Base-by-base conservation (phyloP, 176 grass and related monocot genomes). In the Phyllostachys edulis region DNA sequence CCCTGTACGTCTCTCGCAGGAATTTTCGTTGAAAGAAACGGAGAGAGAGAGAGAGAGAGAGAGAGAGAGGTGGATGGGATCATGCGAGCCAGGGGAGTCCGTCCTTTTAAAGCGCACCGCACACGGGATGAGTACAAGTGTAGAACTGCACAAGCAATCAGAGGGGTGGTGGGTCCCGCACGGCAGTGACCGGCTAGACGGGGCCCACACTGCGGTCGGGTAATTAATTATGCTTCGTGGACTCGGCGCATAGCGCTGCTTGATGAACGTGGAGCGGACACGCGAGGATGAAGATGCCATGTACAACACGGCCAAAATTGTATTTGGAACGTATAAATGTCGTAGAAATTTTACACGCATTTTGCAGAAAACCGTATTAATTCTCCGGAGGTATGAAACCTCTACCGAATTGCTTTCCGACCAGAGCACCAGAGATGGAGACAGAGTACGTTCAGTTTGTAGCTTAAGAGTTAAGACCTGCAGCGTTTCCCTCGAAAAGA, bases 51-150 rank as follows among this genome's bases (percentile, higher is more conserved):
- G 52, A 27, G 75, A 14, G 52, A 27, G 75, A 21, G n/a, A 32
- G n/a, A 27, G 62, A 10, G 9, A 15, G 77, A 29, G 15, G 50
- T 34, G 37, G 52, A 5, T 38, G 51, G 4, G 20, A 38, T 56
- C 12, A 5, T 38, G 51, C 1, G 20, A 38, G 56, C 12, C 4
- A 54, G 57, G 56, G 17, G 55, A 50, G 55, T 0, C 49, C 57
- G 64, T 32, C 84, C 80, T 80, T 86, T 90, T 73, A 86, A 90
- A 90, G 88, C 79, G 66, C 83, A 87, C 10, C 40, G 29, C 55
- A 63, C 46, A 68, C 13, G 26, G 40, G 55, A 63, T 15, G 20
- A 26, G 52, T 18, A n/a, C 5, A 86, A 65, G 54, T 55, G 9
- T 54, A 16, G 69, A 77, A 65, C 64, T 21, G 65, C 56, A 77